Evolutionary conservation across 805 yeast genomes (phyloP).

Genomic region (Cyberlindnera mrakii): DNA sequence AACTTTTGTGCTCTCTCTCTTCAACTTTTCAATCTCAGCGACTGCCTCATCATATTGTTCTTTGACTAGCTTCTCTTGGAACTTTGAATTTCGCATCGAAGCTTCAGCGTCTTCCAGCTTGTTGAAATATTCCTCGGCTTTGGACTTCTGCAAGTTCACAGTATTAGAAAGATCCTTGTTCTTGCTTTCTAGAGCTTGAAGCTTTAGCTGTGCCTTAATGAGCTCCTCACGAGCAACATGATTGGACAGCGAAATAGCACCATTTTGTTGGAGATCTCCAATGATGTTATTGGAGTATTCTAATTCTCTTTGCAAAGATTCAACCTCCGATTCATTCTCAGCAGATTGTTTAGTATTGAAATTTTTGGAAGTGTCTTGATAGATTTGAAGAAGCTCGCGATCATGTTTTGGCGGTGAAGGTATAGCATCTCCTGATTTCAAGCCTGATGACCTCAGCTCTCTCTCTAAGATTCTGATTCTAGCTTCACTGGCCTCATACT

Average conservation of each 20-base stretch:
- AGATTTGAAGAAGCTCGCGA: constrained; percentile 41
- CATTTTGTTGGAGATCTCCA: constrained; percentile 8
- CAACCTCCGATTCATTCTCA: constrained; percentile 35
- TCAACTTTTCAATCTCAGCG: constrained; percentile 38
- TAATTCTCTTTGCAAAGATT: constrained; percentile 34
- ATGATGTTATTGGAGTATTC: constrained; percentile 30
- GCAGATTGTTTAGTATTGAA: constrained; percentile 36
- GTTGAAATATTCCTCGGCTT: constrained; percentile 68
- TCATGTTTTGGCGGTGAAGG: constrained; percentile 18
- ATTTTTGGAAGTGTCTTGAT: constrained; percentile 44
- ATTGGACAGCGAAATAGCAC: constrained; percentile 14
- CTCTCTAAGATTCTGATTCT: constrained; percentile 36
- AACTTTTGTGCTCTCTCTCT: constrained; percentile 47
- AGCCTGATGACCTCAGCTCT: constrained; percentile 17
- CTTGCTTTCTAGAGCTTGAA: constrained; percentile 51
- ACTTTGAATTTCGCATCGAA: constrained; percentile 54
- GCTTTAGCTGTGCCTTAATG: constrained; percentile 44
- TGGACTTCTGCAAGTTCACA: constrained; percentile 54
- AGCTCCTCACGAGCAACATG: constrained; percentile 31
- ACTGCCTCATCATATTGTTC: constrained; percentile 49
- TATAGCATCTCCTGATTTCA: background rate
- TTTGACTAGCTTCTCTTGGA: constrained; percentile 50
- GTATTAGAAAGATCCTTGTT: constrained; percentile 49
- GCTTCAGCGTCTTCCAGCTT: constrained; percentile 77
- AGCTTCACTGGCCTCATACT: constrained; percentile 42